phyloP scores from a whole-genome alignment of 495 filamentous ascomycete genomes.

The Tetracladium setigerum region DNA sequence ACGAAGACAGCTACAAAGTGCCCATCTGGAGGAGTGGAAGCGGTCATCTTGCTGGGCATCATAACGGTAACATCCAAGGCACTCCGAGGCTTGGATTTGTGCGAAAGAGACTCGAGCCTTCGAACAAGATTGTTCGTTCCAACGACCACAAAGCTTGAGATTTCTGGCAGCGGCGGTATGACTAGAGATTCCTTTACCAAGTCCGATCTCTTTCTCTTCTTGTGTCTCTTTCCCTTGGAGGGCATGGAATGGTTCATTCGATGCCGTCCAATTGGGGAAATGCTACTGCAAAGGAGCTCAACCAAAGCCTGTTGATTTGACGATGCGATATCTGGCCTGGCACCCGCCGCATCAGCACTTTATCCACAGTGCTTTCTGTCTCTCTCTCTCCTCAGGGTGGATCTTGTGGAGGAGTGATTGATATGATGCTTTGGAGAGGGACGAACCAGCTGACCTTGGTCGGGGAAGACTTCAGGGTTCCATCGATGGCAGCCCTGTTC shows the following conservation, averaged over 20 bases:
- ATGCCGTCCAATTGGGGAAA: constrained; percentile 48
- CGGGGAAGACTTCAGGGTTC: too few species aligned
- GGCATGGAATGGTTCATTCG: constrained; percentile 34
- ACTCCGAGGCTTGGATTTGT: constrained; percentile 2
- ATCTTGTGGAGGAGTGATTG: too few species aligned
- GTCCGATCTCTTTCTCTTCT: constrained; percentile 8
- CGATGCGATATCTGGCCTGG: constrained; percentile 40
- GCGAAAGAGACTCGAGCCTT: constrained; percentile 39
- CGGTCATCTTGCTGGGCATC: background rate
- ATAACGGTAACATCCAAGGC: background rate
- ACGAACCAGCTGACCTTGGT: too few species aligned
- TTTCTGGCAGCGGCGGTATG: constrained; percentile 35
- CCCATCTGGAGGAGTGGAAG: background rate
- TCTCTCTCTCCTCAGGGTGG: too few species aligned
- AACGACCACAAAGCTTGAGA: constrained; percentile 45
- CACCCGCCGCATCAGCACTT: background rate
- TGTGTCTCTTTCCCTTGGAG: constrained; percentile 42
- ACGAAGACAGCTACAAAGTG: constrained; percentile 45
- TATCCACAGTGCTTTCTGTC: background rate
- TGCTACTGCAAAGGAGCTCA: constrained; percentile 48
- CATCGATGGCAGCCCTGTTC: too few species aligned
- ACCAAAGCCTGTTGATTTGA: constrained; percentile 46
- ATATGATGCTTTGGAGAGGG: too few species aligned
- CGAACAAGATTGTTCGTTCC: constrained; percentile 51
- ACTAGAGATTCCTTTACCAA: constrained; percentile 1